phyloP scores from a whole-genome alignment of 106 monocot genomes.

The Agapanthus africanus region DNA sequence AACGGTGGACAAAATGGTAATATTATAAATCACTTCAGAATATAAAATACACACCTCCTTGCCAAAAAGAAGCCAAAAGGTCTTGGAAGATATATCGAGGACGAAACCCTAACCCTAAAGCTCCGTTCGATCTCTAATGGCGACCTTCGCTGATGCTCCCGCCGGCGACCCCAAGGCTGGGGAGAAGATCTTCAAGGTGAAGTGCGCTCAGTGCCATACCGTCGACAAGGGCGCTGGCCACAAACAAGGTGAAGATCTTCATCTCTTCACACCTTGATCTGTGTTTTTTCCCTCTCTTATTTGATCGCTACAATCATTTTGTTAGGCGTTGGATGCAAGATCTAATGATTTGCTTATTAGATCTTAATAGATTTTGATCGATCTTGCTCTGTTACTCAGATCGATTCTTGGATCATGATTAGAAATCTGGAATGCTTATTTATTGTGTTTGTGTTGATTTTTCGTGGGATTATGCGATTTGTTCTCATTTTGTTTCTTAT shows the following conservation, averaged over 20 bases:
- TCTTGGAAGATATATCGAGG: too few species aligned
- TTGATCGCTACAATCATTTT: not conserved
- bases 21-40: too few species aligned
- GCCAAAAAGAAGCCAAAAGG: too few species aligned
- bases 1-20: too few species aligned
- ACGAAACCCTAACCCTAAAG: not conserved
- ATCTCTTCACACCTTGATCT: not conserved
- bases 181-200: conserved; percentile 32
- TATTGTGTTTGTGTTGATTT: not conserved
- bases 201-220: conserved; percentile 34
- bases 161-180: conserved; percentile 20
- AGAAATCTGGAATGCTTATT: not conserved
- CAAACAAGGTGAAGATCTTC: conserved; percentile 23
- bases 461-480: too few species aligned
- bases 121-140: conserved; percentile 5
- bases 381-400: too few species aligned
- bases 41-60: too few species aligned
- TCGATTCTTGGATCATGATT: not conserved
- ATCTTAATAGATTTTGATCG: too few species aligned
- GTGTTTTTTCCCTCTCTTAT: not conserved
- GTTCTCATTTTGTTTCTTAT: too few species aligned
- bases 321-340: too few species aligned
- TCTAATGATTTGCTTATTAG: too few species aligned
- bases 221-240: conserved; percentile 28
- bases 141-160: conserved; percentile 27